These are phyloP conservation scores for Malassezia pachydermatis DNA, from an alignment of 1,284 basidiomycete species.

Conservation along the genomic window DNA sequence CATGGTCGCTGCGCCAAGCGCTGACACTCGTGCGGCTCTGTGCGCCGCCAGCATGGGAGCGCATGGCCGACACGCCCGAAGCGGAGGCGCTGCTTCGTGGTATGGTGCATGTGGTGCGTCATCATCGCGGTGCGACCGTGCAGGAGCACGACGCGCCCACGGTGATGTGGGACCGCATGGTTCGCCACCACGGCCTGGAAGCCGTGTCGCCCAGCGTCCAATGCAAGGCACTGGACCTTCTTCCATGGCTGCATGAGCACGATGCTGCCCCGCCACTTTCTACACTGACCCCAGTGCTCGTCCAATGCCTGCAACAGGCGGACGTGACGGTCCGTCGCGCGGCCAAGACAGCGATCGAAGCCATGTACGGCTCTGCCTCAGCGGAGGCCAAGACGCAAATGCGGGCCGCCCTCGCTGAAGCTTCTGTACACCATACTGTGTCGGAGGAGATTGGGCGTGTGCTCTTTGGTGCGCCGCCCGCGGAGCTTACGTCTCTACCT, in stretches of 20 bases:
- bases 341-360: constrained; percentile 67
- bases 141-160: constrained; percentile 7
- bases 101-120: neutral
- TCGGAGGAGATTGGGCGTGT: neutral
- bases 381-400: constrained; percentile 80
- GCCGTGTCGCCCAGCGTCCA: constrained; percentile 3
- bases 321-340: constrained; percentile 80
- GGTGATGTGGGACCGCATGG: neutral
- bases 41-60: constrained; percentile 3
- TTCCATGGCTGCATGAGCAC: constrained; percentile 22
- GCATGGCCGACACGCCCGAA: constrained; percentile 2
- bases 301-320: constrained; percentile 76
- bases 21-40: constrained; percentile 10
- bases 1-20: neutral
- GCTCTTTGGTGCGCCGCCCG: neutral
- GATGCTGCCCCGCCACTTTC: constrained; percentile 61
- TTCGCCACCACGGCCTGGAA: constrained; percentile 3
- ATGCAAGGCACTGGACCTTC: constrained; percentile 17
- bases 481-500: constrained; percentile 16
- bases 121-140: neutral
- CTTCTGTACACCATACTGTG: constrained; percentile 55
- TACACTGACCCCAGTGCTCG: constrained; percentile 67
- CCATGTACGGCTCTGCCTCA: constrained; percentile 69
- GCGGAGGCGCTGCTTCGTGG: neutral
- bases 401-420: constrained; percentile 78